phyloP scores from a whole-genome alignment of 2,329 filamentous ascomycete species.

The Trichoderma brevicompactum region DNA sequence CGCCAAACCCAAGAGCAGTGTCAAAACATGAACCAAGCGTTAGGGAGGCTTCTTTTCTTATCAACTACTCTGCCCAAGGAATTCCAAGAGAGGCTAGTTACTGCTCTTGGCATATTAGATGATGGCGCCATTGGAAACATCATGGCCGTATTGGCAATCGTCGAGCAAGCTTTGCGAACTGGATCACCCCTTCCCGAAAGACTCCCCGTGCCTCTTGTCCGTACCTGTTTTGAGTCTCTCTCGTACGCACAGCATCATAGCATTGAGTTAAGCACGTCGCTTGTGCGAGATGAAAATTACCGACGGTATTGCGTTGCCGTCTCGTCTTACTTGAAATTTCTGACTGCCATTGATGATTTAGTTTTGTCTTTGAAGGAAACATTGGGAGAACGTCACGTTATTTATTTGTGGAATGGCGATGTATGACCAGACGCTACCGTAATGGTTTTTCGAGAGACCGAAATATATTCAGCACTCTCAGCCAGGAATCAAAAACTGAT shows the following conservation, averaged over 20 bases:
- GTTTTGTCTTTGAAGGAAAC: conserved; percentile 49
- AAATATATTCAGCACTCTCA: not conserved
- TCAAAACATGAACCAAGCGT: conserved; percentile 42
- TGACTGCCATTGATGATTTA: conserved; percentile 50
- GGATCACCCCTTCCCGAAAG: conserved; percentile 53
- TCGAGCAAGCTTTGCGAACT: conserved; percentile 53
- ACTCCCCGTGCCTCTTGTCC: conserved; percentile 52
- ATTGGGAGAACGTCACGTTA: conserved; percentile 48
- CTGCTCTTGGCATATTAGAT: conserved; percentile 46
- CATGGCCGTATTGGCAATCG: conserved; percentile 54
- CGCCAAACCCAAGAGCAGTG: conserved; percentile 39
- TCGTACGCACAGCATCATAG: conserved; percentile 33
- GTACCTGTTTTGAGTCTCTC: conserved; percentile 39
- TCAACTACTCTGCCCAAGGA: conserved; percentile 46
- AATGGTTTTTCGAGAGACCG: no score
- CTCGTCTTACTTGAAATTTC: conserved; percentile 49
- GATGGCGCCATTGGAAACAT: conserved; percentile 52
- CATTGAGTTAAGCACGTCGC: conserved; percentile 39
- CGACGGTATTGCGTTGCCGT: conserved; percentile 53
- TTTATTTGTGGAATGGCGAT: conserved; percentile 38
- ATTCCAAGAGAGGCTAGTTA: conserved; percentile 47
- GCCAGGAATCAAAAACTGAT: not conserved
- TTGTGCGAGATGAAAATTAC: conserved; percentile 49
- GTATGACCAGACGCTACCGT: not conserved
- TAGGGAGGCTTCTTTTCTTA: conserved; percentile 40